Percentiles rank a stretch among this genome's conserved stretches.
These are phyloP conservation scores for Ophiostoma piceae DNA, from an alignment of 2,329 filamentous ascomycete genomes.

Conservation along the genomic window DNA sequence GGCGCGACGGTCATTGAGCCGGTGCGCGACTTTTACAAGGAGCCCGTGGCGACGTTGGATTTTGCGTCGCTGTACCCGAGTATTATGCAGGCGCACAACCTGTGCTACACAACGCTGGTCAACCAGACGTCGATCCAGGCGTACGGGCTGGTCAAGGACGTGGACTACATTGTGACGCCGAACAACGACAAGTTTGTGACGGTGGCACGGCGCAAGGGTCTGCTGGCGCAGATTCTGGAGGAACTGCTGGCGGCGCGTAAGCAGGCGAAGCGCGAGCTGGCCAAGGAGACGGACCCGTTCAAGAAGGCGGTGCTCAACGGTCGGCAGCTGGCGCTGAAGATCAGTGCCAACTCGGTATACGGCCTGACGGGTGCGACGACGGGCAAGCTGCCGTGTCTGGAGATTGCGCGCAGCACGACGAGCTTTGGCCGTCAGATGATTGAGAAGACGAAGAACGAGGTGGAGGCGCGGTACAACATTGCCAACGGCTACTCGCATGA, in stretches of 20 bases:
- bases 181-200: slow-evolving; percentile 94
- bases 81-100: slow-evolving; percentile 97
- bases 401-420: slow-evolving; percentile 94
- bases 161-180: slow-evolving; percentile 94
- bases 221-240: slow-evolving; percentile 91
- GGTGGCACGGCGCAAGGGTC: slow-evolving; percentile 78
- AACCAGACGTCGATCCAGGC: slow-evolving; percentile 73
- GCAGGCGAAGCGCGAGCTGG: slow-evolving; percentile 85
- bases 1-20: slow-evolving; percentile 98
- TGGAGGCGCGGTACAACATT: slow-evolving; percentile 82
- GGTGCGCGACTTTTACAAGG: slow-evolving; percentile 85
- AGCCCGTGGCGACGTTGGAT: slow-evolving; percentile 94
- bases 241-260: slow-evolving; percentile 90
- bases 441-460: slow-evolving; percentile 94
- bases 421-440: slow-evolving; percentile 99
- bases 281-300: slow-evolving; percentile 86
- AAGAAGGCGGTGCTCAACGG: slow-evolving; percentile 97
- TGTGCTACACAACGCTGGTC: slow-evolving; percentile 92
- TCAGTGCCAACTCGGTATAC: slow-evolving; percentile 97
- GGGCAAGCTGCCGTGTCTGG: slow-evolving; percentile 89
- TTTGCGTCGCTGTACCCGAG: slow-evolving; percentile 97
- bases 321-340: slow-evolving; percentile 90
- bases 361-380: slow-evolving; percentile 93
- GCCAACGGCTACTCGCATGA: slow-evolving; percentile 93
- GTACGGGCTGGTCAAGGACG: slow-evolving; percentile 72